These are phyloP conservation scores for Penicillium lividum DNA, from an alignment of 495 filamentous ascomycete genomes.

Conservation along the genomic window DNA sequence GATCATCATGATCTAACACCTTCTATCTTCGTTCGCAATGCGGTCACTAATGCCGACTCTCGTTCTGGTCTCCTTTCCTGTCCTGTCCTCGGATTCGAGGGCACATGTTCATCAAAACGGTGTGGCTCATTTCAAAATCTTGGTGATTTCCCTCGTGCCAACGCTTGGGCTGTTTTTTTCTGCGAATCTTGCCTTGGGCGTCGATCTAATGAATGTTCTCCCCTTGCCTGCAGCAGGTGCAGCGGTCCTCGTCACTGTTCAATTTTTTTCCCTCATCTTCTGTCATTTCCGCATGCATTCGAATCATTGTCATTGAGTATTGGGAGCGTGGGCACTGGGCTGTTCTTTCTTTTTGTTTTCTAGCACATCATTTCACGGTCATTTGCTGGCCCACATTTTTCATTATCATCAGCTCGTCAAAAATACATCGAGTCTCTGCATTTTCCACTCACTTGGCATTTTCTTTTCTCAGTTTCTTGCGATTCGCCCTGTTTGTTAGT, in stretches of 20 bases:
- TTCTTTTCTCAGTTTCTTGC: neutral
- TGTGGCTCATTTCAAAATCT: constrained; percentile 16
- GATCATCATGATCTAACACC: neutral
- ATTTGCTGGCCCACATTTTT: constrained; percentile 17
- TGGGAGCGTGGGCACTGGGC: constrained; percentile 35
- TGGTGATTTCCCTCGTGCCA: constrained; percentile 11
- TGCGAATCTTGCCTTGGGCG: constrained; percentile 14
- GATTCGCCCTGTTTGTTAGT: neutral
- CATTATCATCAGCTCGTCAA: constrained; percentile 14
- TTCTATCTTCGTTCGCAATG: neutral
- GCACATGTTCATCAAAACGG: constrained; percentile 17
- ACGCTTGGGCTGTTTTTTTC: constrained; percentile 6
- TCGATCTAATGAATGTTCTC: constrained; percentile 32
- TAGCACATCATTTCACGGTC: constrained; percentile 31
- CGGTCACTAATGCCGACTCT: constrained; percentile 7
- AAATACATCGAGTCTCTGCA: constrained; percentile 5
- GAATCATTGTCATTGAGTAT: constrained; percentile 36
- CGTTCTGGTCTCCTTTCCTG: constrained; percentile 10
- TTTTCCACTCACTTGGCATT: neutral
- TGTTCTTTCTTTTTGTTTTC: constrained; percentile 29
- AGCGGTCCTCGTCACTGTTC: constrained; percentile 19
- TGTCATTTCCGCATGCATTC: constrained; percentile 33
- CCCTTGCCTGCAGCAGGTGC: constrained; percentile 17
- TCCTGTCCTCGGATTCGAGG: constrained; percentile 4
- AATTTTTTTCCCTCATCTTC: constrained; percentile 22